Conservation (phyloP, 495 filamentous ascomycete species). For the Annulohypoxylon maeteangense region DNA sequence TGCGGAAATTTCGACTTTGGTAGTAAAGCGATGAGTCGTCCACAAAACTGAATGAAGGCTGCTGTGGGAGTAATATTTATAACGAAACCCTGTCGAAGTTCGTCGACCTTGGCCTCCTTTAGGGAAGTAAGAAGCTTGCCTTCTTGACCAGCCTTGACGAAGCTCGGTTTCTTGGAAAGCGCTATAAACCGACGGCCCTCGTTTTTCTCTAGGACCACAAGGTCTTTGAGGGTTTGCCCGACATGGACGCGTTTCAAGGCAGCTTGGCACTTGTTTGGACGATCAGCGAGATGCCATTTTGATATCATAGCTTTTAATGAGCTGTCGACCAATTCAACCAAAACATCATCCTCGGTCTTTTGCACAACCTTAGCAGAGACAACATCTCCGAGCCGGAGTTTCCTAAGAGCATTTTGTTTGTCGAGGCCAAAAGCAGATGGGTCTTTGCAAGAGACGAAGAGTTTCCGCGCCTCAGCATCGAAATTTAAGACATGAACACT, state of each 20-base stretch:
- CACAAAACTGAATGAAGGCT: conserved; percentile 84
- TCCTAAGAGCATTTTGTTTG: conserved; percentile 78
- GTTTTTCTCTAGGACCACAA: conserved; percentile 84
- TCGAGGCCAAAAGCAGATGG: conserved; percentile 77
- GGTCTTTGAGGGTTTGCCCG: conserved; percentile 81
- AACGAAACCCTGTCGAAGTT: conserved; percentile 81
- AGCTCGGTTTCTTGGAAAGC: conserved; percentile 80
- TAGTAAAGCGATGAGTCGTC: conserved; percentile 78
- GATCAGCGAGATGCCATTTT: conserved; percentile 83
- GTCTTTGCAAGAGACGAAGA: conserved; percentile 94
- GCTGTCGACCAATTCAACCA: conserved; percentile 76
- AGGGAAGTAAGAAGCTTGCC: conserved; percentile 71
- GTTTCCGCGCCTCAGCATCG: conserved; percentile 72
- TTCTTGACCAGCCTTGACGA: conserved; percentile 78
- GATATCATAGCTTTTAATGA: conserved; percentile 79
- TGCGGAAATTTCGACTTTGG: conserved; percentile 77
- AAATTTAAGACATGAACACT: conserved; percentile 85
- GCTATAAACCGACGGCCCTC: conserved; percentile 75
- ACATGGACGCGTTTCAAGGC: conserved; percentile 81
- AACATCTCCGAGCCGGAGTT: conserved; percentile 73
- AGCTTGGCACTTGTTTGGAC: conserved; percentile 74
- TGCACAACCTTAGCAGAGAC: conserved; percentile 83
- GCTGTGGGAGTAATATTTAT: conserved; percentile 81
- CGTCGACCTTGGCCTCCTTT: conserved; percentile 74
- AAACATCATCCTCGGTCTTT: conserved; percentile 82